Conservation (phyloP, 352 stramenopile species). For the Phytophthora sansomeana region DNA sequence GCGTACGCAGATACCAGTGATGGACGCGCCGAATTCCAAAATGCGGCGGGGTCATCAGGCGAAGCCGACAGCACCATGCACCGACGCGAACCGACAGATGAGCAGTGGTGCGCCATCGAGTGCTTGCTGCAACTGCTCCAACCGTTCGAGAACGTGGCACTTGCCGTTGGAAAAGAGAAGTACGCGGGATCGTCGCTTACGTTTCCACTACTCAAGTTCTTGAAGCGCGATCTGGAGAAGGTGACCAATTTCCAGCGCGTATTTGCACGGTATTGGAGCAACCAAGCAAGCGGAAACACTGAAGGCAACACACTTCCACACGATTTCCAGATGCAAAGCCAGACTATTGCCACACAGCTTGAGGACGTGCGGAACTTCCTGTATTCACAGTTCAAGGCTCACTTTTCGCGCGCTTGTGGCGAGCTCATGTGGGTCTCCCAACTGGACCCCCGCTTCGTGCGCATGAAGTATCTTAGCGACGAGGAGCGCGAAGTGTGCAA, state of each 20-base stretch:
- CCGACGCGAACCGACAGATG: conserved; percentile 35
- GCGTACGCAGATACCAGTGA: conserved; percentile 51
- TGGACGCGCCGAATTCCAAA: conserved; percentile 46
- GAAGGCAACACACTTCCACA: conserved; percentile 1
- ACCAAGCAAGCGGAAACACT: not conserved
- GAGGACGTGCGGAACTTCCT: conserved; percentile 47
- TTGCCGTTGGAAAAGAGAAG: conserved; percentile 54
- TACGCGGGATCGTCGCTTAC: conserved; percentile 48
- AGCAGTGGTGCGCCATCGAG: conserved; percentile 54
- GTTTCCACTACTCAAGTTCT: conserved; percentile 51
- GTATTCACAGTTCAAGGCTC: conserved; percentile 43
- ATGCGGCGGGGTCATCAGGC: conserved; percentile 9
- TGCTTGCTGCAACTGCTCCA: conserved; percentile 51
- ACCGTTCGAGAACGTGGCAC: conserved; percentile 56
- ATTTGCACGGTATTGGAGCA: conserved; percentile 36
- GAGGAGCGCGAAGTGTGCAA: conserved; percentile 54
- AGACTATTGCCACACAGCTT: conserved; percentile 42
- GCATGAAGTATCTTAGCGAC: conserved; percentile 59
- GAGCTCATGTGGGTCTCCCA: conserved; percentile 62
- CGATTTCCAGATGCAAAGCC: conserved; percentile 25
- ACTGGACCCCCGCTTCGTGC: conserved; percentile 56
- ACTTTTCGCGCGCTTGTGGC: conserved; percentile 48
- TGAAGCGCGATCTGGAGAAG: conserved; percentile 58
- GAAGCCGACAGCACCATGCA: conserved; percentile 17
- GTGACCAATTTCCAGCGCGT: conserved; percentile 54